Conservation (phyloP, 2,329 filamentous ascomycete species). For the Talaromyces sp. region DNA sequence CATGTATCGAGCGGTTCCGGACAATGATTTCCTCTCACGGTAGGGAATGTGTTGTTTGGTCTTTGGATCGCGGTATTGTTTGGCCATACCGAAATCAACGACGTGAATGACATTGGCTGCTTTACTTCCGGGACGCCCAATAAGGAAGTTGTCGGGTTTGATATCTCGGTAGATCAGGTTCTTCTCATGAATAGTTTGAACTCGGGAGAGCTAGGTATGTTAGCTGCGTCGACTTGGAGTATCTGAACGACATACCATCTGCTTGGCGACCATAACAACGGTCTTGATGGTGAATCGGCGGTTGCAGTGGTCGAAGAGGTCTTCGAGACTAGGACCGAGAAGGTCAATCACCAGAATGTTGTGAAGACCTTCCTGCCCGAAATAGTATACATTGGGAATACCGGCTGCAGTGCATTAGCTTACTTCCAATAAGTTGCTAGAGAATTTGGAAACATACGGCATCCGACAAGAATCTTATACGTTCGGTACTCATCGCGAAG, state of each 20-base stretch:
- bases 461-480: conserved; percentile 98
- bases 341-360: conserved; percentile 98
- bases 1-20: conserved; percentile 97
- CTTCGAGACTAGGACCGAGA: conserved; percentile 89
- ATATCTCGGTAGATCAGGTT: conserved; percentile 99
- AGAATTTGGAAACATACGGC: conserved; percentile 68
- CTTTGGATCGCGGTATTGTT: conserved; percentile 98
- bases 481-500: conserved; percentile 97
- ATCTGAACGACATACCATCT: conserved; percentile 67
- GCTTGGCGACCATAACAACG: conserved; percentile 97
- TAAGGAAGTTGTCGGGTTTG: conserved; percentile 99
- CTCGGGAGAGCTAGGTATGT: conserved; percentile 70
- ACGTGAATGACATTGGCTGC: conserved; percentile 98
- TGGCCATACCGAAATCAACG: conserved; percentile 99
- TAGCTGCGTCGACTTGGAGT: conserved; percentile 20
- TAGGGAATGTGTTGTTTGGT: conserved; percentile 99
- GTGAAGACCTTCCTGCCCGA: conserved; percentile 95
- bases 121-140: conserved; percentile 87
- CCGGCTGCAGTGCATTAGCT: conserved; percentile 64
- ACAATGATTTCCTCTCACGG: conserved; percentile 92
- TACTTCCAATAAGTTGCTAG: conserved; percentile 22
- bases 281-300: conserved; percentile 95
- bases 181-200: conserved; percentile 96
- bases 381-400: conserved; percentile 99
- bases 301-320: conserved; percentile 96